Percentiles rank a stretch among this genome's conserved stretches.
Conservation (phyloP, 495 filamentous ascomycete species). For the Chlorociboria aeruginascens region DNA sequence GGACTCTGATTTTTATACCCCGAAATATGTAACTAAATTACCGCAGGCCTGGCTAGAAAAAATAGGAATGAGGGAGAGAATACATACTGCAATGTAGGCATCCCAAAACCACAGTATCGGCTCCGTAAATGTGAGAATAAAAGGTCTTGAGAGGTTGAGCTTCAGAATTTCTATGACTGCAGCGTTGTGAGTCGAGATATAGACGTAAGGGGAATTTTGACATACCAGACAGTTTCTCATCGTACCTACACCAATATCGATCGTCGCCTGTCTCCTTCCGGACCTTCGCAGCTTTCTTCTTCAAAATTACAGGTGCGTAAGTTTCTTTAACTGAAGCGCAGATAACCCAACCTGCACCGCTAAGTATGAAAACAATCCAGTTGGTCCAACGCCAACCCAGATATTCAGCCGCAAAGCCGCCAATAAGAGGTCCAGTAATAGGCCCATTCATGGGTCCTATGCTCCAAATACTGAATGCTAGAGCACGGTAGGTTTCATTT, state of each 20-base stretch:
- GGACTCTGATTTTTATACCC: too few relatives aligned
- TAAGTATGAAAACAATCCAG: constrained; percentile 66
- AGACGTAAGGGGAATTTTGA: constrained; percentile 1
- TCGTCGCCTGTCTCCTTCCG: constrained; percentile 66
- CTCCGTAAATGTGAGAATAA: constrained; percentile 67
- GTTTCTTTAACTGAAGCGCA: constrained; percentile 56
- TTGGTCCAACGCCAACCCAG: constrained; percentile 84
- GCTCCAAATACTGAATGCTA: constrained; percentile 63
- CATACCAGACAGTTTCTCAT: constrained; percentile 28
- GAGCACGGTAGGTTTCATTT: constrained; percentile 51
- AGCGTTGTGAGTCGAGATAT: constrained; percentile 11
- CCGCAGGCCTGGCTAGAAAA: too few relatives aligned
- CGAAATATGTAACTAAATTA: too few relatives aligned
- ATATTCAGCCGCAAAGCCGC: constrained; percentile 24
- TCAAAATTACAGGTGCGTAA: constrained; percentile 63
- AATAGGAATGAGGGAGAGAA: background rate
- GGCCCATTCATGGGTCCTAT: constrained; percentile 75
- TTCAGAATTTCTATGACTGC: constrained; percentile 43
- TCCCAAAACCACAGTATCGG: constrained; percentile 84
- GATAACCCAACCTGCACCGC: constrained; percentile 40
- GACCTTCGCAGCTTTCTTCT: constrained; percentile 50
- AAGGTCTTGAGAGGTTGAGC: constrained; percentile 62
- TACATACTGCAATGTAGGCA: constrained; percentile 42
- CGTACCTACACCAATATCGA: constrained; percentile 67
- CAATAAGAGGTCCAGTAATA: constrained; percentile 24